A percentile compares a stretch with the other conserved stretches of the same genome.
These are phyloP conservation scores for Candida bentonensis DNA, from an alignment of 805 yeast species.

Conservation along the genomic window DNA sequence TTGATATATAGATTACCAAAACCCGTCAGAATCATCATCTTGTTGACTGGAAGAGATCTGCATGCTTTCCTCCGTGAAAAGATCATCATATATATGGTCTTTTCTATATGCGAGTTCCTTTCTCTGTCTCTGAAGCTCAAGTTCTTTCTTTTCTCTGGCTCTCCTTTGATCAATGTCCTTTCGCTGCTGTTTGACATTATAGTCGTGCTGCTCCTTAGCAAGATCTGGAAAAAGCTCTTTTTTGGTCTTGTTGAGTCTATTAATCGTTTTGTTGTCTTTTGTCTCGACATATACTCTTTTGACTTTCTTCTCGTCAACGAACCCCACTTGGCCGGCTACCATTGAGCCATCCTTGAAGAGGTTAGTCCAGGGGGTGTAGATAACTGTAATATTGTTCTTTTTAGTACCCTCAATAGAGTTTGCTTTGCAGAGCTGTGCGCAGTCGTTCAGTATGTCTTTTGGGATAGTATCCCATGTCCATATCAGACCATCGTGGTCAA, in stretches of 20 bases:
- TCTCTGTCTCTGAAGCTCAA: slow-evolving; percentile 19
- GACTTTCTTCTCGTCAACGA: slow-evolving; percentile 43
- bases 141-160: slow-evolving; percentile 28
- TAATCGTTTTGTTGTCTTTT: slow-evolving; percentile 45
- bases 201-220: slow-evolving; percentile 26
- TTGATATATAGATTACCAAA: too few relatives aligned
- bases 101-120: slow-evolving; percentile 21
- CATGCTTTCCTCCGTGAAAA: slow-evolving; percentile 33
- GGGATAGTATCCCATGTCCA: slow-evolving; percentile 35
- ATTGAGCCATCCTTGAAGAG: slow-evolving; percentile 51
- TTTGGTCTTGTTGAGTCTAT: slow-evolving; percentile 51
- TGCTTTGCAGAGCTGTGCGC: slow-evolving; percentile 63
- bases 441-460: slow-evolving; percentile 35
- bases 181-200: slow-evolving; percentile 24
- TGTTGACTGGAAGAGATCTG: slow-evolving; percentile 33
- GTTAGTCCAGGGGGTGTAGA: slow-evolving; percentile 64
- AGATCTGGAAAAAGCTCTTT: slow-evolving; percentile 39
- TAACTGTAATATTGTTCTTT: slow-evolving; percentile 46
- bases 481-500: slow-evolving; percentile 7
- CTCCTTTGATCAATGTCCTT: slow-evolving; percentile 21
- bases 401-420: slow-evolving; percentile 68
- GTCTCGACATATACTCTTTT: slow-evolving; percentile 38
- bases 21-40: slow-evolving; percentile 40
- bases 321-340: slow-evolving; percentile 71
- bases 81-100: slow-evolving; percentile 32